A percentile compares a stretch with the other conserved stretches of the same genome.
These are phyloP conservation scores for Globisporangium alternatum DNA, from an alignment of 352 stramenopile genomes.

Conservation along the genomic window DNA sequence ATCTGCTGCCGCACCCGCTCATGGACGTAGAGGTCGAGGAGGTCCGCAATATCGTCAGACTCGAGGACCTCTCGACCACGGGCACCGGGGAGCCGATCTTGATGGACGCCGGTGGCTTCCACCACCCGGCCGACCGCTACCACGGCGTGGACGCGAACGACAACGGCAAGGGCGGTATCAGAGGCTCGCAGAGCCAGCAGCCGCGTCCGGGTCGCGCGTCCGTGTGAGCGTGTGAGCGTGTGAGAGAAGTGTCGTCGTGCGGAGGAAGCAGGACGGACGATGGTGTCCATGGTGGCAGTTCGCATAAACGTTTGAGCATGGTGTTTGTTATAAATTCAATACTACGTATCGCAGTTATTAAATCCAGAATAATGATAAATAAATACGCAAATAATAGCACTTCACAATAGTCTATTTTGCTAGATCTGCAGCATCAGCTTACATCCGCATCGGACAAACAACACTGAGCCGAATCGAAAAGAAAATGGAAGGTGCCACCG, in stretches of 20 bases:
- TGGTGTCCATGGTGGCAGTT: no score
- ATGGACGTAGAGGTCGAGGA: conserved; percentile 1
- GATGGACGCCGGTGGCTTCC: not conserved
- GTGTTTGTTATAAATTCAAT: no score
- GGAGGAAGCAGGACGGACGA: not conserved
- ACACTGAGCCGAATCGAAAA: no score
- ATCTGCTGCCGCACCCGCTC: not conserved
- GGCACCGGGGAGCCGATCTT: not conserved
- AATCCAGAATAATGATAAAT: no score
- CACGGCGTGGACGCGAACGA: not conserved
- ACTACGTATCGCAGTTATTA: no score
- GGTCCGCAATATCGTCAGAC: not conserved
- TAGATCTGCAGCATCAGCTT: no score
- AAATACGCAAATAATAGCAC: no score
- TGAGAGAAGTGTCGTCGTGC: not conserved
- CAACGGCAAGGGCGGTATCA: not conserved
- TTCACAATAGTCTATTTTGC: no score
- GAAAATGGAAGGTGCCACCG: not conserved
- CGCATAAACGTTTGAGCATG: no score
- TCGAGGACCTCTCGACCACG: conserved; percentile 1
- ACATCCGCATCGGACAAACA: no score
- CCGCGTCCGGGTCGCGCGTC: conserved; percentile 7
- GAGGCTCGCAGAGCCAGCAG: not conserved
- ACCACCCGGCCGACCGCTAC: conserved; percentile 1
- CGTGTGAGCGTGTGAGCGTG: not conserved